Evolutionary conservation across 108 stramenopile species (phyloP).

Genomic region (Skeletonema potamos): DNA sequence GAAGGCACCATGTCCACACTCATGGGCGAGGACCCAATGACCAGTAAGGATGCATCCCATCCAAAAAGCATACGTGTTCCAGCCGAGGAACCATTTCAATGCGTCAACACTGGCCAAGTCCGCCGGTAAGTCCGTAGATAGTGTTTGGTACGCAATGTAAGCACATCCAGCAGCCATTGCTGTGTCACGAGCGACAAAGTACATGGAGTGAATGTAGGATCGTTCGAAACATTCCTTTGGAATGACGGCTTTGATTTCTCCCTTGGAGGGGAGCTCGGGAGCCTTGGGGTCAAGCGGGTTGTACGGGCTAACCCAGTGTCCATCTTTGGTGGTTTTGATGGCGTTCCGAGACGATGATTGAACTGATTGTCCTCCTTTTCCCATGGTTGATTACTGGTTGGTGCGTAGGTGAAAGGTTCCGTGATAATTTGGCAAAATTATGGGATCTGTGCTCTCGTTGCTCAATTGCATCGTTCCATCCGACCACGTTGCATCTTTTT

Average conservation of each 20-base stretch:
- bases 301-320: slow-evolving; percentile 77
- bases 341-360: slow-evolving; percentile 30
- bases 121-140: slow-evolving; percentile 83
- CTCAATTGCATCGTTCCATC: neutral
- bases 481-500: neutral
- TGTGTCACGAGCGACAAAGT: slow-evolving; percentile 83
- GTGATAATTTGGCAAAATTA: neutral
- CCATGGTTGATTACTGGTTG: slow-evolving; percentile 20
- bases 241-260: slow-evolving; percentile 88
- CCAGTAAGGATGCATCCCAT: slow-evolving; percentile 97
- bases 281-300: slow-evolving; percentile 84
- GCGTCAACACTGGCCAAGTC: slow-evolving; percentile 44
- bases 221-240: slow-evolving; percentile 95
- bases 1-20: slow-evolving; percentile 99
- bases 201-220: slow-evolving; percentile 80
- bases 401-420: neutral
- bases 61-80: slow-evolving; percentile 95
- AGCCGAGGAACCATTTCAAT: slow-evolving; percentile 69
- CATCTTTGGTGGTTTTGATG: slow-evolving; percentile 27
- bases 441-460: neutral
- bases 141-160: slow-evolving; percentile 62
- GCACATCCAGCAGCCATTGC: slow-evolving; percentile 78
- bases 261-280: slow-evolving; percentile 84
- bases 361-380: slow-evolving; percentile 41
- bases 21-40: slow-evolving; percentile 99